A percentile compares a stretch with the other conserved stretches of the same genome.
Evolutionary conservation across 345 rosid genomes (phyloP).

Genomic region (Theobroma cacao): DNA sequence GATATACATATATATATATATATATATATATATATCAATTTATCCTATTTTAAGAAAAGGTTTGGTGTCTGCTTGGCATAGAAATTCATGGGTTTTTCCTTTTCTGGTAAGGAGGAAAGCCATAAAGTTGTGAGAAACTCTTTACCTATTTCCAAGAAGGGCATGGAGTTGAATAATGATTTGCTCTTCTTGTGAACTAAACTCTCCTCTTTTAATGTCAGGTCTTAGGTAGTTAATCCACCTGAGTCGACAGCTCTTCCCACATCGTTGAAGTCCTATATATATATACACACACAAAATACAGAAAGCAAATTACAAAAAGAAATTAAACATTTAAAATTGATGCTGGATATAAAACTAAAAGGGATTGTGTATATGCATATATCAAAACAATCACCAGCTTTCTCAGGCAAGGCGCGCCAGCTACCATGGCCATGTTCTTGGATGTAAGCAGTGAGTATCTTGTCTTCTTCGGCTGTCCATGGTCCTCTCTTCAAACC

Average conservation of each 20-base stretch:
- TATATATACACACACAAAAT: no score
- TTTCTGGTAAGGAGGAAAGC: no score
- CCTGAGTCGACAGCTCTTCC: conserved; percentile 57
- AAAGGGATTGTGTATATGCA: background rate
- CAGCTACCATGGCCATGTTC: conserved; percentile 53
- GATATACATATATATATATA: no score
- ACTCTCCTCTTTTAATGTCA: conserved; percentile 55
- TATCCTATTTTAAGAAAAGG: no score
- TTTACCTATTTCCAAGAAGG: conserved; percentile 53
- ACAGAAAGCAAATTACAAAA: no score
- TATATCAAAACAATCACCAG: conserved; percentile 30
- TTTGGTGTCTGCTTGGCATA: no score
- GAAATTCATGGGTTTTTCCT: no score
- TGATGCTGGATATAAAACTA: no score
- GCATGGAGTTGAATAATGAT: conserved; percentile 60
- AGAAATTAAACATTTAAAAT: no score
- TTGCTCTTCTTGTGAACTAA: conserved; percentile 50
- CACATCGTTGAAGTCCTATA: conserved; percentile 59
- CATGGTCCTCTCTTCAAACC: conserved; percentile 60
- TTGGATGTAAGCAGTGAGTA: conserved; percentile 41
- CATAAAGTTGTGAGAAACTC: no score
- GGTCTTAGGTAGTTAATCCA: conserved; percentile 62
- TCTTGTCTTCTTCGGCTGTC: conserved; percentile 64
- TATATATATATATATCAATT: no score
- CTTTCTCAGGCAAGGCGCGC: conserved; percentile 53